Evolutionary conservation across 139 green algal genomes (phyloP), one percentile per base, ranked within the genome.

Genomic region (Picochlorum sp.): DNA sequence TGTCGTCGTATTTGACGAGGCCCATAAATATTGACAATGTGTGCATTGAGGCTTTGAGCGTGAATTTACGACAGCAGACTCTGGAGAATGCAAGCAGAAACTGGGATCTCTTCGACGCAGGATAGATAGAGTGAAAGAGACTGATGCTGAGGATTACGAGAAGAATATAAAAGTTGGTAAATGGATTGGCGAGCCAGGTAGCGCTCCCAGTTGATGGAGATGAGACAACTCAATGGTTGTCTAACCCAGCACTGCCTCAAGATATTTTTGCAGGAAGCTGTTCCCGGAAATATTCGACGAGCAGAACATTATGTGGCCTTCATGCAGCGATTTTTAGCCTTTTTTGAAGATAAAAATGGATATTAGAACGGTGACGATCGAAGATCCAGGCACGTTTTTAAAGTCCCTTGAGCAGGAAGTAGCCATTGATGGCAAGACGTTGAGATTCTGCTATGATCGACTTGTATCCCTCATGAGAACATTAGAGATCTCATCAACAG

Each of bases 21-120:
- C 92, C 1, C 92, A 98, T 78, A 98, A 98, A 98, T 84, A 98
- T 98, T 37, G 92, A 98, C 81, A 98, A 97, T 77, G 91, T 98
- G 56, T 98, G 93, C 82, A 99, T 99, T 44, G 94, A 99, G 80
- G 90, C 92, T 59, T 76, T 79, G 49, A 88, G 78, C 51, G 88
- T 96, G 37, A 91, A 89, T 63, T 65, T 95, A 61, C 64, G 88
- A 21, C 67, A 88, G 72, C 81, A 91, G 61, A 97, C 94, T 21
- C 80, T 99, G 49, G 83, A 96, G 47, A 77, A 66, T 4, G 94
- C 94, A 1, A 30, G 54, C 1, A 74, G 88, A 44, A 97, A 97
- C 76, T 98, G 15, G 65, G 58, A 1, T 60, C 65, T 20, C 83
- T 96, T 21, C 68, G 79, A 18, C 61, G 76, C 6, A 85, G 87